These are phyloP conservation scores for Phialemonium atrogriseum DNA, from an alignment of 2,329 filamentous ascomycete genomes.

Conservation along the genomic window DNA sequence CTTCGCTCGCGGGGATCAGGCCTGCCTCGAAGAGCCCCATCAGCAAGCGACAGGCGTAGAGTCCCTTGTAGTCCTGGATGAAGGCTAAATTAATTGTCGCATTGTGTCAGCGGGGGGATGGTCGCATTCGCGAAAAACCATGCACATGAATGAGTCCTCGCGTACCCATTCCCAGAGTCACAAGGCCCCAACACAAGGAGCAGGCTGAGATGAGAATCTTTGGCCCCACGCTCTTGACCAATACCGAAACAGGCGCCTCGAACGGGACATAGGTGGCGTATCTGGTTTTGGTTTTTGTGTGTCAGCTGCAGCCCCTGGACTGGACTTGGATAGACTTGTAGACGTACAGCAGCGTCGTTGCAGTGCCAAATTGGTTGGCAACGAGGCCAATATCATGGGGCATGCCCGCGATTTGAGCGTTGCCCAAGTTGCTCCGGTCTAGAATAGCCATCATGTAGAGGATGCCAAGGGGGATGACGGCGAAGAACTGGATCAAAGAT, in stretches of 20 bases:
- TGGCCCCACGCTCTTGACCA: conserved; percentile 23
- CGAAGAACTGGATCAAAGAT: no score
- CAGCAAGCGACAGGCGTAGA: conserved; percentile 2
- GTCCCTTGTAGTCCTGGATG: conserved; percentile 1
- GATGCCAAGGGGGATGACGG: conserved; percentile 17
- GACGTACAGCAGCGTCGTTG: conserved; percentile 23
- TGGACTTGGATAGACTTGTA: no score
- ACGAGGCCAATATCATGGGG: conserved; percentile 22
- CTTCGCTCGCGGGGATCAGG: conserved; percentile 29
- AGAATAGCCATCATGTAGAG: conserved; percentile 23
- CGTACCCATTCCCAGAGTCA: conserved; percentile 17
- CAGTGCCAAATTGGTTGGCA: conserved; percentile 20
- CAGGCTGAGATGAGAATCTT: conserved; percentile 19
- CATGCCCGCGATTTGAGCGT: conserved; percentile 22
- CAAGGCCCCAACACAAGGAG: conserved; percentile 15
- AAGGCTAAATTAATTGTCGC: no score
- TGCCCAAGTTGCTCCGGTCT: conserved; percentile 18
- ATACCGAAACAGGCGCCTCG: conserved; percentile 18
- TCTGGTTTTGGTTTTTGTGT: no score
- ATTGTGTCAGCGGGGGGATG: no score
- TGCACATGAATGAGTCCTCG: no score
- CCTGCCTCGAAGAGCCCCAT: conserved; percentile 13
- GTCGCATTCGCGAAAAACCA: no score
- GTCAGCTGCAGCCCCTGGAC: no score
- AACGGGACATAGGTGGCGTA: conserved; percentile 19